phyloP scores from a whole-genome alignment of 345 rosid species.

The Aethionema arabicum region DNA sequence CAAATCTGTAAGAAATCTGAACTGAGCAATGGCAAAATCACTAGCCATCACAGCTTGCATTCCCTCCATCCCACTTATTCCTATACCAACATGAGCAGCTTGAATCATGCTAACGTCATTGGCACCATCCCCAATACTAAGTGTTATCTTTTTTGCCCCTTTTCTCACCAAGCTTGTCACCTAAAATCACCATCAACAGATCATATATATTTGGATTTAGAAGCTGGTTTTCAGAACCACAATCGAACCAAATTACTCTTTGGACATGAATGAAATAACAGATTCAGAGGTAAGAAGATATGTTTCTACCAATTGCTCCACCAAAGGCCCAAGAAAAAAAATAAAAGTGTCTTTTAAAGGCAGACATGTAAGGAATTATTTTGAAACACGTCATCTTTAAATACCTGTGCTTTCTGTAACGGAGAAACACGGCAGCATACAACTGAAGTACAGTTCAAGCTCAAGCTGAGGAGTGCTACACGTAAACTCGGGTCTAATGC shows the following conservation, averaged over 20 bases:
- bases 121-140: slow-evolving; percentile 99
- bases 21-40: slow-evolving; percentile 99
- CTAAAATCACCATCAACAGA: slow-evolving; percentile 37
- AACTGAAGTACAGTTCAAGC: slow-evolving; percentile 94
- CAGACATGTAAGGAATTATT: background rate
- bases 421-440: slow-evolving; percentile 99
- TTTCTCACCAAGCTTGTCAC: slow-evolving; percentile 95
- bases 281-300: slow-evolving; percentile 3
- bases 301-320: background rate
- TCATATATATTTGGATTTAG: slow-evolving; percentile 7
- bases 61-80: slow-evolving; percentile 98
- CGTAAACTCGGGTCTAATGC: slow-evolving; percentile 91
- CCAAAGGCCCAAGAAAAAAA: slow-evolving; percentile 9
- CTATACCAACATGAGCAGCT: slow-evolving; percentile 99
- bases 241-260: slow-evolving; percentile 3
- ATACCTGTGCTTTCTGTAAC: slow-evolving; percentile 97
- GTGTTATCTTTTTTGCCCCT: slow-evolving; percentile 95
- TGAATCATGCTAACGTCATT: slow-evolving; percentile 99
- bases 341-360: slow-evolving; percentile 2
- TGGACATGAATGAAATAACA: slow-evolving; percentile 2
- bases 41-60: slow-evolving; percentile 99
- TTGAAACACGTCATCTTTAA: background rate
- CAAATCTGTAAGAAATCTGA: slow-evolving; percentile 86
- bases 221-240: slow-evolving; percentile 3
- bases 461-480: slow-evolving; percentile 76